These are phyloP conservation scores for Exophiala calicioides DNA, from an alignment of 2,329 filamentous ascomycete genomes.

Conservation along the genomic window DNA sequence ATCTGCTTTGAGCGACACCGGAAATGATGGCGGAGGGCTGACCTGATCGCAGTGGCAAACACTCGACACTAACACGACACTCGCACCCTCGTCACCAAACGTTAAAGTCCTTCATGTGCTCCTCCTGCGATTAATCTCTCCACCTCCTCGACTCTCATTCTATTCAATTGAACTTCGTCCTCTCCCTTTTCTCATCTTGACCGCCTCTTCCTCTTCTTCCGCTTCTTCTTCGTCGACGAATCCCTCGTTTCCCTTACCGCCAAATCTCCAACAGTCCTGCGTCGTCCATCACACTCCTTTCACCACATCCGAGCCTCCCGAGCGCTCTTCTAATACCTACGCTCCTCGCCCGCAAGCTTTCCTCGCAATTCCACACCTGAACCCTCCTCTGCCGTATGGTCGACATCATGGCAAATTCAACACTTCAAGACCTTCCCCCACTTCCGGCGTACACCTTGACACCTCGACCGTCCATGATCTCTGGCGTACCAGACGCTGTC, in stretches of 20 bases:
- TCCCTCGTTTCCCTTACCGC: conserved; percentile 8
- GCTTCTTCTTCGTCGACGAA: conserved; percentile 1
- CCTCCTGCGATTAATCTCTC: conserved; percentile 6
- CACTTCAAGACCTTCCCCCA: conserved; percentile 65
- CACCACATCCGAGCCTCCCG: conserved; percentile 18
- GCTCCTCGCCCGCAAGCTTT: too few relatives aligned
- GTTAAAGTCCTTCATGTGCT: too few relatives aligned
- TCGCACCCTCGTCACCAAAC: too few relatives aligned
- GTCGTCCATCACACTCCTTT: too few relatives aligned
- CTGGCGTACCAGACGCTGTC: conserved; percentile 79
- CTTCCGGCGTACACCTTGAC: conserved; percentile 78
- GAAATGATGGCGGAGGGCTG: too few relatives aligned
- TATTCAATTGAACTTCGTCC: background rate
- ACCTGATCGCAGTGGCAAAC: too few relatives aligned
- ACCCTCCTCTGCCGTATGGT: conserved; percentile 8
- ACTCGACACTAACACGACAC: too few relatives aligned
- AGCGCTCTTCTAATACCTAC: conserved; percentile 14
- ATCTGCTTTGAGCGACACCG: too few relatives aligned
- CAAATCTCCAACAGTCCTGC: too few relatives aligned
- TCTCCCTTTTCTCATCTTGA: background rate
- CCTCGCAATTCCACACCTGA: conserved; percentile 1
- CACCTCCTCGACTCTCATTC: conserved; percentile 3
- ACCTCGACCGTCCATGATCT: conserved; percentile 69
- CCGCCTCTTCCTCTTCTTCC: background rate
- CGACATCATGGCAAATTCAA: conserved; percentile 26